A percentile compares a stretch with the other conserved stretches of the same genome.
phyloP scores from a whole-genome alignment of 305 asterid species.

The Fraxinus xanthoxyloides region DNA sequence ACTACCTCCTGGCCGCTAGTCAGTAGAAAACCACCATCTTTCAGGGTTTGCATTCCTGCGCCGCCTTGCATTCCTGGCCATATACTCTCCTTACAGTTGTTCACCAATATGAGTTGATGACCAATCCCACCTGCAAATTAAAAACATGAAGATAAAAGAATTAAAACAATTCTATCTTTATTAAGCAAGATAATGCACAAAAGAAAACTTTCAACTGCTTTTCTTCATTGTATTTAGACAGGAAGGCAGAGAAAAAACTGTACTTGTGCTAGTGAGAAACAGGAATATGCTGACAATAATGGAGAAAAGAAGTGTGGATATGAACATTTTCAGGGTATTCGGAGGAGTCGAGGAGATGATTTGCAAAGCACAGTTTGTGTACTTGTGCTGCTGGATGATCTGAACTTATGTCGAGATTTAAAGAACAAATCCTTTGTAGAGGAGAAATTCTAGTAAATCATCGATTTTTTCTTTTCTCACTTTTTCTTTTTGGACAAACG shows the following conservation, averaged over 20 bases:
- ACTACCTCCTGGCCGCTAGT: constrained; percentile 56
- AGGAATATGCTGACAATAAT: constrained; percentile 30
- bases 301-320: constrained; percentile 18
- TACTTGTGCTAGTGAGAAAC: constrained; percentile 43
- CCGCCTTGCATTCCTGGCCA: constrained; percentile 87
- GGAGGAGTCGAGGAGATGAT: background rate
- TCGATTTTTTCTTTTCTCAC: constrained; percentile 1
- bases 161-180: background rate
- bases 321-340: constrained; percentile 31
- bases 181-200: background rate
- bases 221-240: background rate
- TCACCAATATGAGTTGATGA: constrained; percentile 67
- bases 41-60: constrained; percentile 59
- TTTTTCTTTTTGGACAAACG: constrained; percentile 27
- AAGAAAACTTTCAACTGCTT: background rate
- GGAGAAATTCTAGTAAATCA: constrained; percentile 10
- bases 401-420: constrained; percentile 1
- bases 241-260: background rate
- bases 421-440: constrained; percentile 21
- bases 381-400: constrained; percentile 1
- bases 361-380: background rate
- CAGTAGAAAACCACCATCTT: constrained; percentile 70
- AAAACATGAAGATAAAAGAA: background rate
- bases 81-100: constrained; percentile 77
- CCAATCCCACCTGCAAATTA: constrained; percentile 57